phyloP scores from a whole-genome alignment of 176 grass and related monocot species.

The Hordeum vulgare region MorexV3_pseudomolecules_assembly NC_058518.1:240618565-240619064 shows the following conservation, averaged over 20 bases:
- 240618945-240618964: slow-evolving; percentile 1
- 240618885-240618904: background rate
- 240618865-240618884: background rate
- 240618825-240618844: background rate
- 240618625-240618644: background rate
- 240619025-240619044: background rate
- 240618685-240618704: too few species aligned
- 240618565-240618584: background rate
- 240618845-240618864: background rate
- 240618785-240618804: background rate
- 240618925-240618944: background rate
- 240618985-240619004: background rate
- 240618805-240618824: too few species aligned
- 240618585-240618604: background rate
- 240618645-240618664: background rate
- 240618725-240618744: too few species aligned
- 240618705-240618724: too few species aligned
- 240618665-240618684: background rate
- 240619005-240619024: background rate
- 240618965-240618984: background rate
- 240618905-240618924: background rate
- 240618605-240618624: background rate
- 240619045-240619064: background rate
- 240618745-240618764: background rate
- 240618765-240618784: background rate